These are phyloP conservation scores for Achlya hypogyna DNA, from an alignment of 352 stramenopile genomes.

Conservation along the genomic window DNA sequence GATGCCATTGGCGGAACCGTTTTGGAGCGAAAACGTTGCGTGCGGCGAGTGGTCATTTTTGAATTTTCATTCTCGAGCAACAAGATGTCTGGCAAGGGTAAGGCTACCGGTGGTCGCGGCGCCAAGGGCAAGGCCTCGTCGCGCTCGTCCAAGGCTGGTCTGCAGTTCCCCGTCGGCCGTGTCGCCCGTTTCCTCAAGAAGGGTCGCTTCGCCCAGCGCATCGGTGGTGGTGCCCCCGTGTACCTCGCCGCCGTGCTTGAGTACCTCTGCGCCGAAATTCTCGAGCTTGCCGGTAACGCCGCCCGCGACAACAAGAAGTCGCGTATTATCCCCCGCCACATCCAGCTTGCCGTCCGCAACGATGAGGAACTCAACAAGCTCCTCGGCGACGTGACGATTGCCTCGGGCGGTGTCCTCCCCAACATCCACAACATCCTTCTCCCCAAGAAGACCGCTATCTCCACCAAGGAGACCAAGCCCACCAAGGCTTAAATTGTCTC, in stretches of 20 bases:
- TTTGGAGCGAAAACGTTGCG: slow-evolving; percentile 17
- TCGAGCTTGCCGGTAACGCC: slow-evolving; percentile 87
- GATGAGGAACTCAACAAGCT: slow-evolving; percentile 94
- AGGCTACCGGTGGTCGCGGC: slow-evolving; percentile 60
- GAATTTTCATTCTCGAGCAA: slow-evolving; percentile 21
- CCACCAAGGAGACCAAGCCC: slow-evolving; percentile 36
- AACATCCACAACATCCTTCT: slow-evolving; percentile 89
- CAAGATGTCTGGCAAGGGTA: slow-evolving; percentile 71
- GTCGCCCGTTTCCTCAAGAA: slow-evolving; percentile 91
- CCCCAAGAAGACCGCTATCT: slow-evolving; percentile 57
- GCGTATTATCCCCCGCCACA: slow-evolving; percentile 93
- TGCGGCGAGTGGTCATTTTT: slow-evolving; percentile 3
- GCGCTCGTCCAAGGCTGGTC: slow-evolving; percentile 84
- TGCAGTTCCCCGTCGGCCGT: slow-evolving; percentile 94
- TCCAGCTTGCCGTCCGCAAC: slow-evolving; percentile 89
- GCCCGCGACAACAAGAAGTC: slow-evolving; percentile 94
- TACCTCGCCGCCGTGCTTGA: slow-evolving; percentile 91
- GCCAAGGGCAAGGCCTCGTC: slow-evolving; percentile 59
- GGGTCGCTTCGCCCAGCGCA: slow-evolving; percentile 86
- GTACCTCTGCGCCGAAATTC: slow-evolving; percentile 86
- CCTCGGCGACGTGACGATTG: slow-evolving; percentile 88
- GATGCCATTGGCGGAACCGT: slow-evolving; percentile 19
- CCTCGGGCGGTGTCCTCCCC: slow-evolving; percentile 87
- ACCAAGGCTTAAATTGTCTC: slow-evolving; percentile 41
- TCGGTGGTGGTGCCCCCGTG: slow-evolving; percentile 88